Evolutionary conservation across 148 eudicot genomes (phyloP).

Genomic region (Vaccinium corymbosum): DNA sequence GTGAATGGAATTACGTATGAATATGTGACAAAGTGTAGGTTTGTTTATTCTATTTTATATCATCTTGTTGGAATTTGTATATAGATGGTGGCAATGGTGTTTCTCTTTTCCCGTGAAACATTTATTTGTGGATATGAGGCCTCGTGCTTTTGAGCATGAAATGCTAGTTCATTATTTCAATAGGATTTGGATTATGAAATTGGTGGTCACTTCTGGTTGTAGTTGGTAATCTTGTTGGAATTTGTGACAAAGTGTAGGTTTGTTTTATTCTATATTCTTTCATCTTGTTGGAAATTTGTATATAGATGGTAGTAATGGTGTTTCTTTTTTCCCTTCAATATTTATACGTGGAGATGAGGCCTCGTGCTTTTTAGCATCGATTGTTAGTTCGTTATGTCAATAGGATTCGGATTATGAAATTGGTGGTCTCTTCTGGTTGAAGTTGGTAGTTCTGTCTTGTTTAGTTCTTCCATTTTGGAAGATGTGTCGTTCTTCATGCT

Average conservation of each 20-base stretch:
- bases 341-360: background rate
- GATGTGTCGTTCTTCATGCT: background rate
- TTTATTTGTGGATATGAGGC: background rate
- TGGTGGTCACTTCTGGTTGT: background rate
- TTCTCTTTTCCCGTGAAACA: background rate
- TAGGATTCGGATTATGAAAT: too few relatives aligned
- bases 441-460: background rate
- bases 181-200: too few relatives aligned
- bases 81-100: background rate
- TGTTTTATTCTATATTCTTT: too few relatives aligned
- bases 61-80: too few relatives aligned
- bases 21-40: background rate
- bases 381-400: background rate
- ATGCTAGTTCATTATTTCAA: background rate
- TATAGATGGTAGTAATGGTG: background rate
- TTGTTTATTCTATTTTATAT: too few relatives aligned
- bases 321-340: background rate
- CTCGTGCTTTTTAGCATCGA: background rate
- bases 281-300: too few relatives aligned
- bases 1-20: background rate
- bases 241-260: background rate
- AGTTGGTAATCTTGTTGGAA: background rate
- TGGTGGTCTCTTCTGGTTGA: background rate
- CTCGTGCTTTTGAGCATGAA: background rate
- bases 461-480: background rate